Evolutionary conservation across 768 basidiomycete genomes (phyloP), one percentile per base, ranked within the genome.

Genomic region (Chlorophyllum brunneum): DNA sequence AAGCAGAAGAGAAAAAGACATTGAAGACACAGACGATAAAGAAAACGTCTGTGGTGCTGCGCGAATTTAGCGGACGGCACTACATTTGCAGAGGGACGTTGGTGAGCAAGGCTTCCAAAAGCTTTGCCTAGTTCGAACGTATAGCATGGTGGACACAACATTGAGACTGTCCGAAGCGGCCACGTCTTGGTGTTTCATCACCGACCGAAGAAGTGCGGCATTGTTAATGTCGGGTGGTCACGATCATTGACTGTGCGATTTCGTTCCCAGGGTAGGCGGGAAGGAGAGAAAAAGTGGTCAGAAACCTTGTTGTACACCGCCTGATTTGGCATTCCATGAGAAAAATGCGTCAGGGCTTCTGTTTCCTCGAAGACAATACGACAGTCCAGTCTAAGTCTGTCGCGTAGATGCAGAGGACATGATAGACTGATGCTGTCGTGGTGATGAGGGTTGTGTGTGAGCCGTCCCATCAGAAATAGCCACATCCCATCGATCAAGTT

Each of bases 401-500:
- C 23, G 42, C 51, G 15, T 36, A 44, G 42, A 13, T n/a, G 33
- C 9, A 20, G 22, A n/a, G 40, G 33, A 16, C 31, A 23, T 49
- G 48, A 29, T 49, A 27, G 51, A 52, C 42, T 52, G 51, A 44
- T 52, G 51, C 24, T 44, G 23, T 29, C 34, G 40, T 13, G 26
- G 10, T 10, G 24, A 10, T 22, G 33, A 51, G 30, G 7, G 36
- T 26, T 29, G 16, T 18, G 42, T 52, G 37, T 45, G n/a, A 42
- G n/a, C 9, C 15, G 41, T 33, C 43, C 34, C 43, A 53, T 53
- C 43, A 53, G 51, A 53, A 53, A 45, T 27, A 38, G 24, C 9
- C 15, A 9, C 16, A 31, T 22, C 33, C 20, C 45, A 47, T 47
- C 45, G 36, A n/a, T 23, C 18, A 44, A 44, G 16, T 16, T 45